These are phyloP conservation scores for Amauroascus verrucosus DNA, from an alignment of 2,329 filamentous ascomycete species.

Conservation along the genomic window DNA sequence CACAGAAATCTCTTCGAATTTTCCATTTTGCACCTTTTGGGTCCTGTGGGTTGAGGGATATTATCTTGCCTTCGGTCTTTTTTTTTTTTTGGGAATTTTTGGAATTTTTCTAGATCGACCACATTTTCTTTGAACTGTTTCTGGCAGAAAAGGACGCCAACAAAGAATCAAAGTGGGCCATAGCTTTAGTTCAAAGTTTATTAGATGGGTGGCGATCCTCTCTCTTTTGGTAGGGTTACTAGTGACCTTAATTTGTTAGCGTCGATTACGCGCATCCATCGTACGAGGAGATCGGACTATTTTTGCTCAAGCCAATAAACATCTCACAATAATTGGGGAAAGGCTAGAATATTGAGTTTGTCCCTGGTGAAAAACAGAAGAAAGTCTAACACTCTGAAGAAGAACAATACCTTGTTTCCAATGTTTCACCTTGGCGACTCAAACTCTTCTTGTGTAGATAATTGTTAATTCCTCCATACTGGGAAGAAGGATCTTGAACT, in stretches of 20 bases:
- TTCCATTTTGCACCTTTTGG: conserved; percentile 7
- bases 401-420: neutral
- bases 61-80: no score
- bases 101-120: neutral
- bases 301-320: no score
- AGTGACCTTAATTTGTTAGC: neutral
- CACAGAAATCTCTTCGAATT: neutral
- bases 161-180: neutral
- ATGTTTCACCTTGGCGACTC: neutral
- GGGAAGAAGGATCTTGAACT: no score
- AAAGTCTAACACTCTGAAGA: neutral
- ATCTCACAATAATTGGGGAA: no score
- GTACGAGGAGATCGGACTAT: no score
- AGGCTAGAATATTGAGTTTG: neutral
- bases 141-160: neutral
- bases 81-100: neutral
- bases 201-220: neutral
- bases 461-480: no score
- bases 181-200: neutral
- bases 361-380: neutral
- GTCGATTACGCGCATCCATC: neutral
- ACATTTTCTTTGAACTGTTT: no score
- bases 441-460: no score
- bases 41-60: conserved; percentile 3
- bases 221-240: neutral